These are phyloP conservation scores for Pyrrhoderma noxium DNA, from an alignment of 1,284 basidiomycete species.

Conservation along the genomic window DNA sequence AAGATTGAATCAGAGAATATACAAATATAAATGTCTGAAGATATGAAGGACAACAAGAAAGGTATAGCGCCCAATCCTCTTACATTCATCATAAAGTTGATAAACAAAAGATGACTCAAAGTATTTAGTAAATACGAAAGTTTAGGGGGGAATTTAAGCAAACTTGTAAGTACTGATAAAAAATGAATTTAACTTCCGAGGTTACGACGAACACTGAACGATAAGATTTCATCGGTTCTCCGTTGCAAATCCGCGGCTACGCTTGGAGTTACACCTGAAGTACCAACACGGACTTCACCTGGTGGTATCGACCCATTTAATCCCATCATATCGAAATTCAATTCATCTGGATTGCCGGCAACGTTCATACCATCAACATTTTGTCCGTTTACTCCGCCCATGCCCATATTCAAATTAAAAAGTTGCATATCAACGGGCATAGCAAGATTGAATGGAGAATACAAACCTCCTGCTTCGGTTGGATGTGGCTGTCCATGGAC, in stretches of 20 bases:
- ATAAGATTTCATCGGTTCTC: slow-evolving; percentile 16
- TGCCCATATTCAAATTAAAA: background rate
- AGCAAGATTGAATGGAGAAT: slow-evolving; percentile 14
- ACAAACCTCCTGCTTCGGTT: slow-evolving; percentile 14
- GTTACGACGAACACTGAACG: slow-evolving; percentile 12
- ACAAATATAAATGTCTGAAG: no score
- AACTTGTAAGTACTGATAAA: no score
- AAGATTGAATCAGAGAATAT: no score
- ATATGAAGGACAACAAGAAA: no score
- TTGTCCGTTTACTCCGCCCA: slow-evolving; percentile 1
- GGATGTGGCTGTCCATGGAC: slow-evolving; percentile 13
- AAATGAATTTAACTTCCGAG: no score
- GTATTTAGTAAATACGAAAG: no score
- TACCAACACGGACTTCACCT: background rate
- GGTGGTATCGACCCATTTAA: background rate
- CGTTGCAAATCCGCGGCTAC: slow-evolving; percentile 15
- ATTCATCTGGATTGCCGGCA: background rate
- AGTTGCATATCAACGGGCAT: slow-evolving; percentile 10
- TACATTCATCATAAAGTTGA: no score
- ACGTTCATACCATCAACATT: background rate
- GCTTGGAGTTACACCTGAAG: slow-evolving; percentile 9
- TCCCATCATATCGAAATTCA: background rate
- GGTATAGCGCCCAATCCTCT: no score
- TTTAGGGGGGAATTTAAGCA: no score
- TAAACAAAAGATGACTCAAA: no score